These are phyloP conservation scores for Taphrina pruni DNA, from an alignment of 1,139 yeast species.

Conservation along the genomic window DNA sequence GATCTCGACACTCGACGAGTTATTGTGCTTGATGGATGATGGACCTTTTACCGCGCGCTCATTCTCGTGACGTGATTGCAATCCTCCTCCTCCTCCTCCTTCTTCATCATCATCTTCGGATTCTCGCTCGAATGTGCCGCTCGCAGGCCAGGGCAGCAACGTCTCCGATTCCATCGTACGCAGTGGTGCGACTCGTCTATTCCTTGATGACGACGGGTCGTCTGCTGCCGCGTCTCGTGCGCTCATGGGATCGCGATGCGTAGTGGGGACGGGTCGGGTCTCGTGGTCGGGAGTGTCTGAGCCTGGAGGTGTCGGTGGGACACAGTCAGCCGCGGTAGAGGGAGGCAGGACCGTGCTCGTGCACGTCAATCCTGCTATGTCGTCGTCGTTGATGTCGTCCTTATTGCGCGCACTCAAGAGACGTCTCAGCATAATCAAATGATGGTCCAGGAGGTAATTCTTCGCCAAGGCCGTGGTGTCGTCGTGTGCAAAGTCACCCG, in stretches of 20 bases:
- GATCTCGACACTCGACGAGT: no score
- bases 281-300: slow-evolving; percentile 9
- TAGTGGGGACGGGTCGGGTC: not conserved
- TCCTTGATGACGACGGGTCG: not conserved
- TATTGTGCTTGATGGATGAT: no score
- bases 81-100: not conserved
- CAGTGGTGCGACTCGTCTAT: not conserved
- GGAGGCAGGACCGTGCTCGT: not conserved
- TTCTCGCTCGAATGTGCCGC: not conserved
- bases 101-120: not conserved
- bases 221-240: not conserved
- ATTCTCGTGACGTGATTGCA: no score
- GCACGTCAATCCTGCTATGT: not conserved
- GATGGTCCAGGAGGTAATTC: slow-evolving; percentile 1
- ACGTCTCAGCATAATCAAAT: not conserved
- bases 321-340: slow-evolving; percentile 6
- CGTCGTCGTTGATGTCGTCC: not conserved
- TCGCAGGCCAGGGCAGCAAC: slow-evolving; percentile 13
- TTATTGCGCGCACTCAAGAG: not conserved
- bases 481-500: slow-evolving; percentile 4
- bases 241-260: not conserved
- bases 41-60: no score
- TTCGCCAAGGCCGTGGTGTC: slow-evolving; percentile 6
- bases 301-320: slow-evolving; percentile 24
- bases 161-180: slow-evolving; percentile 1